Conservation (phyloP, 73 alveolate species). For the Paramecium biaurelia region DNA sequence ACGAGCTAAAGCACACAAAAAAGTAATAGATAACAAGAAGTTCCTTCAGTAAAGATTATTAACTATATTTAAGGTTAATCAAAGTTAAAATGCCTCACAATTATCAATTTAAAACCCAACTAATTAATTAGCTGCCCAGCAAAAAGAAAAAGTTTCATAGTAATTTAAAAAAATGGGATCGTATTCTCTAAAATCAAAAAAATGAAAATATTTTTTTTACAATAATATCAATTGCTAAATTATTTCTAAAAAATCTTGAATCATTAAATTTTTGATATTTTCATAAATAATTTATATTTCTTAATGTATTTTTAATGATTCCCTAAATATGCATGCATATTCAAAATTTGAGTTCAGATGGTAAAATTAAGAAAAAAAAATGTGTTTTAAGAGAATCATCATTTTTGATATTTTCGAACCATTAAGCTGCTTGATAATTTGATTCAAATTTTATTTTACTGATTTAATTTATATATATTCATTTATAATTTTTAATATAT, state of each 20-base stretch:
- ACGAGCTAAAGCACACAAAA: neutral
- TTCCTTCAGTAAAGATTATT: neutral
- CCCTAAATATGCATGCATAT: too few species aligned
- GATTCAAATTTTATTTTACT: too few species aligned
- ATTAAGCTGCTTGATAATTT: too few species aligned
- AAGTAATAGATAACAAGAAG: neutral
- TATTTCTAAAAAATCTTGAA: neutral
- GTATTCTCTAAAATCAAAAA: neutral
- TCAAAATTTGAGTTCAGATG: too few species aligned
- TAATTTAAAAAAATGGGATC: constrained; percentile 1
- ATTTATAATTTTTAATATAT: too few species aligned
- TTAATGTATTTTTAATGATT: too few species aligned
- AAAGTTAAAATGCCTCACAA: neutral
- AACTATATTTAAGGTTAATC: neutral
- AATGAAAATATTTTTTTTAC: neutral
- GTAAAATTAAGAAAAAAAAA: too few species aligned
- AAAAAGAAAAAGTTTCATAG: neutral
- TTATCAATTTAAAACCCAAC: neutral
- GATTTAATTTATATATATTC: too few species aligned
- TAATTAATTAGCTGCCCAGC: neutral
- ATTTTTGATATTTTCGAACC: too few species aligned
- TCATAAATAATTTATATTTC: too few species aligned
- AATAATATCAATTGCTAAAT: neutral
- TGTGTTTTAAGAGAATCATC: too few species aligned
- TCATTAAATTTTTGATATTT: too few species aligned